phyloP scores from a whole-genome alignment of 192 early-diverging fungal genomes.

The Coemansia aciculifera region DNA sequence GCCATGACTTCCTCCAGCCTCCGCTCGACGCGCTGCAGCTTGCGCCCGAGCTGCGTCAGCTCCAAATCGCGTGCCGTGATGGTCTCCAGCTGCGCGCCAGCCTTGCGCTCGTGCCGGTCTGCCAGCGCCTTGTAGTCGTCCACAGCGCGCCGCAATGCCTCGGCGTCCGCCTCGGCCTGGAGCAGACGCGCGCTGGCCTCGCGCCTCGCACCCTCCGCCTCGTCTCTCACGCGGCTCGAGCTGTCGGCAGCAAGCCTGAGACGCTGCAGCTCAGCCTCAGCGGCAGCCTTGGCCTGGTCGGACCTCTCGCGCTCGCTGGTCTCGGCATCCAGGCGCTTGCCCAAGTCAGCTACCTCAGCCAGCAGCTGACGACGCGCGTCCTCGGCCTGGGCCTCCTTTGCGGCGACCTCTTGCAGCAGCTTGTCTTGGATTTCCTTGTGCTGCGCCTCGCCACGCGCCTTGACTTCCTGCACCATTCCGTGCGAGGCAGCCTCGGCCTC shows the following conservation, averaged over 20 bases:
- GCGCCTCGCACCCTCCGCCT: constrained; percentile 65
- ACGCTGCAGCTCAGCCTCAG: constrained; percentile 67
- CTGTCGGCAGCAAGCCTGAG: constrained; percentile 58
- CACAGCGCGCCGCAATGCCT: constrained; percentile 47
- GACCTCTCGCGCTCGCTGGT: constrained; percentile 59
- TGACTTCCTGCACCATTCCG: constrained; percentile 65
- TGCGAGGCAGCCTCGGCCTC: constrained; percentile 64
- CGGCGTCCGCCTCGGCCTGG: constrained; percentile 64
- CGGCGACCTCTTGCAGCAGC: constrained; percentile 60
- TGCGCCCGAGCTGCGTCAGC: constrained; percentile 61
- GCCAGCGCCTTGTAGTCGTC: constrained; percentile 70
- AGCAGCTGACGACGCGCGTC: constrained; percentile 68
- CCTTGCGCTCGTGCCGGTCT: constrained; percentile 69
- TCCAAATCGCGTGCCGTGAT: constrained; percentile 64
- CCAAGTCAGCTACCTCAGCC: constrained; percentile 59
- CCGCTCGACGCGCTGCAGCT: constrained; percentile 66
- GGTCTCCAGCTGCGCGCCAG: constrained; percentile 62
- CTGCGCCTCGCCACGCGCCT: constrained; percentile 67
- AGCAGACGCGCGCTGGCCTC: constrained; percentile 58
- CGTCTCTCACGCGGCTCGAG: constrained; percentile 64
- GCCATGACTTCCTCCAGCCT: constrained; percentile 67
- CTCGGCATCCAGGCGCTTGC: constrained; percentile 60
- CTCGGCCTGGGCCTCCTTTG: constrained; percentile 73
- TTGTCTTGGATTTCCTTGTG: constrained; percentile 67
- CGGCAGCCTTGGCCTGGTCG: constrained; percentile 60